These are phyloP conservation scores for Oryza meridionalis DNA, from an alignment of 176 grass and related monocot species.

Conservation along the genomic window DNA sequence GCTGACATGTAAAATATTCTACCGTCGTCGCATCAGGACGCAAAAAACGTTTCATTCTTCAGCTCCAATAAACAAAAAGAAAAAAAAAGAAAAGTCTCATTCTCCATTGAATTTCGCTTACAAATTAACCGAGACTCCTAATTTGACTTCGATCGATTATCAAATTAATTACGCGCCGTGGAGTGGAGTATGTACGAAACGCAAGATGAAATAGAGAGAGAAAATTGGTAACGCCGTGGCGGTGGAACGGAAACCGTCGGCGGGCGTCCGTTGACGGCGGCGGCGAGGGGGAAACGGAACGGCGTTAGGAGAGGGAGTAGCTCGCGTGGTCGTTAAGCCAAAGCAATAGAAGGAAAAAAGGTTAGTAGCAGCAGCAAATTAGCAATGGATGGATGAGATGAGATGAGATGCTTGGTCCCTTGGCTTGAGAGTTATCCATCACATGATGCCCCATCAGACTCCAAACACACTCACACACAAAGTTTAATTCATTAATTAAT, in stretches of 20 bases:
- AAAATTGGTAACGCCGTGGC: not conserved
- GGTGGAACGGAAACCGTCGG: not conserved
- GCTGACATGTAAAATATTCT: slow-evolving; percentile 5
- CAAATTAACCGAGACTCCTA: slow-evolving; percentile 18
- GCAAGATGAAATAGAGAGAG: too few relatives aligned
- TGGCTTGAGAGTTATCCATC: slow-evolving; percentile 35
- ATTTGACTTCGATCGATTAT: slow-evolving; percentile 2
- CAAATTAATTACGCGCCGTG: not conserved
- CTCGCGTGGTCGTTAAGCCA: too few relatives aligned
- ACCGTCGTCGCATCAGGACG: slow-evolving; percentile 19
- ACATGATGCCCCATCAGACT: slow-evolving; percentile 12
- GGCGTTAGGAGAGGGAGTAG: too few relatives aligned
- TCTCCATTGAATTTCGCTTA: not conserved
- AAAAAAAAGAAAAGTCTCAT: not conserved
- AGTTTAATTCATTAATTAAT: not conserved
- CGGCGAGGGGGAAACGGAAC: too few relatives aligned
- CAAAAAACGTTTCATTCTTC: slow-evolving; percentile 15
- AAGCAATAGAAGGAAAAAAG: too few relatives aligned
- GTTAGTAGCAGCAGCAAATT: too few relatives aligned
- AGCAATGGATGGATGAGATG: too few relatives aligned
- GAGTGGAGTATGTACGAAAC: too few relatives aligned
- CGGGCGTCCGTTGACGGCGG: not conserved
- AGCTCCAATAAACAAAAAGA: too few relatives aligned
- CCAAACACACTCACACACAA: not conserved
- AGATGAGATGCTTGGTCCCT: too few relatives aligned